Percentiles rank a stretch among this genome's conserved stretches.
Evolutionary conservation across 1,139 yeast species (phyloP).

Genomic region (Taiozyma sp.): DNA sequence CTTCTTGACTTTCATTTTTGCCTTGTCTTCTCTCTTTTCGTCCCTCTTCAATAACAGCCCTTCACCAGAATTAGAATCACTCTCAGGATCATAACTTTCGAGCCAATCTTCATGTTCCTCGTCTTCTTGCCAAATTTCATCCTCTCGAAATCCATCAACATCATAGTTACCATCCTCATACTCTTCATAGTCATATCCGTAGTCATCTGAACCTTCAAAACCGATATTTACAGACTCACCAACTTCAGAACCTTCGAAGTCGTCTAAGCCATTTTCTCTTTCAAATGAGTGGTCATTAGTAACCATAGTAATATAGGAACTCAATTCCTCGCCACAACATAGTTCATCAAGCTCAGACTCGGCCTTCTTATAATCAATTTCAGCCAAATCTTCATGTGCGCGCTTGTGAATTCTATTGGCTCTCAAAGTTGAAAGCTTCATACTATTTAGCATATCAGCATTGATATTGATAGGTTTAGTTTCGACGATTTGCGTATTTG

Average conservation of each 20-base stretch:
- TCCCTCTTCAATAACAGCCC: neutral
- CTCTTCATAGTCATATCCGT: neutral
- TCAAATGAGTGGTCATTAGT: neutral
- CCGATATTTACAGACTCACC: neutral
- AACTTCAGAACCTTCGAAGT: neutral
- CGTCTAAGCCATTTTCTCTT: neutral
- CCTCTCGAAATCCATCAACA: neutral
- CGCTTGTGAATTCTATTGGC: neutral
- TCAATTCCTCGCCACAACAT: neutral
- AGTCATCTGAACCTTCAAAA: neutral
- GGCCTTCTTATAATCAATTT: neutral
- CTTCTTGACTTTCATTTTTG: neutral
- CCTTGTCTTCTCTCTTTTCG: neutral
- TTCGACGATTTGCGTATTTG: neutral
- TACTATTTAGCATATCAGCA: conserved; percentile 1
- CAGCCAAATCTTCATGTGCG: neutral
- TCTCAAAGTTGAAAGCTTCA: conserved; percentile 3
- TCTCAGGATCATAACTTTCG: neutral
- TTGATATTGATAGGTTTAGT: conserved; percentile 3
- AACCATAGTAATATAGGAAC: neutral
- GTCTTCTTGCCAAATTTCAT: neutral
- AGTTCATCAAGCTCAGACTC: neutral
- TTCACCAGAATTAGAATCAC: neutral
- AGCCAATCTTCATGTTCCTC: neutral
- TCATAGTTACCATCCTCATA: neutral